Evolutionary conservation across 768 basidiomycete genomes (phyloP), one percentile per base, ranked within the genome.

Genomic region (Lyophyllum decastes): DNA sequence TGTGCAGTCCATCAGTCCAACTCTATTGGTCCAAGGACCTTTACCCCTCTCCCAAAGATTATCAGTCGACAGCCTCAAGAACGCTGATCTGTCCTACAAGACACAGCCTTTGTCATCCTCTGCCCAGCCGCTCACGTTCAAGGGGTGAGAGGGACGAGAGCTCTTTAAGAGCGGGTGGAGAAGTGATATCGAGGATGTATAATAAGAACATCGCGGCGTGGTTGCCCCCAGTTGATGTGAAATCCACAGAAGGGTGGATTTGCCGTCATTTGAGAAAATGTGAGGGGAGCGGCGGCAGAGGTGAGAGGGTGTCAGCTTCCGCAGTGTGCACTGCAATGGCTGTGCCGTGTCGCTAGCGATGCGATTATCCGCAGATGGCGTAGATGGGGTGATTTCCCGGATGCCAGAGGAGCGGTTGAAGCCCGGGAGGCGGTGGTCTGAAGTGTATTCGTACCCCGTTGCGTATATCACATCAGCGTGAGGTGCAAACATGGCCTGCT

Each of bases 281-380:
- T 86, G 83, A 0, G 89, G 85, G 0, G 87, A 88, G 12, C 88
- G 84, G 57, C 80, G 82, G 2, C 84, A 83, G 0, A 79, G 64
- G 24, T 79, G 68, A 0, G 73, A 54, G 0, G 73, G 65, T 0
- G 81, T 85, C 25, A 87, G 65, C 58, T 78, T 83, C 44, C 67
- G 65, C 1, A 58, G 70, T 54, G 62, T 60, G 25, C 61, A 70
- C 34, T 58, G 33, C 40, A 61, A 52, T 47, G 2, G 34, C n/a
- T n/a, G n/a, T n/a, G n/a, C n/a, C 30, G 30, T 49, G 48, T 58
- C 56, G 47, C 47, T 38, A 17, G 9, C 35, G 47, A 66, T 43
- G 14, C n/a, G n/a, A n/a, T 48, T 40, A 25, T 53, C 55, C 17
- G 50, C 33, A 25, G 55, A 56, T n/a, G 55, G 33, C 26, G 50